Base-by-base conservation (phyloP, 2,329 filamentous ascomycete species). In the Sordariomycetes sp. region DNA sequence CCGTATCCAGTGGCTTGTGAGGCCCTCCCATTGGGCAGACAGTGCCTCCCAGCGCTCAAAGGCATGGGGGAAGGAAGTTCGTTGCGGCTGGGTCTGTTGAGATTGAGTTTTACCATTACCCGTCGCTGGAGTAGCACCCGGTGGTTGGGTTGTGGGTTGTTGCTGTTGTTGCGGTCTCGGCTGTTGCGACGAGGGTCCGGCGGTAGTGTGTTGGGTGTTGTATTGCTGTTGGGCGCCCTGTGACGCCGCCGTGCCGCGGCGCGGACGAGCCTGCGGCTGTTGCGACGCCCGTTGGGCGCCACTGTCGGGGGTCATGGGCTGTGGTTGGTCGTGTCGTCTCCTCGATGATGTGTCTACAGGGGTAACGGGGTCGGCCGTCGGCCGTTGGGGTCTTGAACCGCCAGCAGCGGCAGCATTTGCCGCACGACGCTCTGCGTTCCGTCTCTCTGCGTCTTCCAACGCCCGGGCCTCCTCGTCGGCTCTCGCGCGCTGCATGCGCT, bases 1-100 rank as follows among this genome's bases (percentile, higher is more conserved):
- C 53, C 90, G 88, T 63, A 99, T 94, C 93, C 94, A 99, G 73
- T 96, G 97, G 60, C 90, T 93, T 0, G 94, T 97, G 60, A 99
- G 79, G 4, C 94, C 94, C 70, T 99, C 94, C 94, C 94, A 99
- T 65, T 97, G 93, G 6, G 94, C 95, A 0, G 94, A 99, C 2
- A 99, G 75, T 0, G 90, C 93, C 70, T 99, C 94, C 94, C 94
- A 99, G 60, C 94, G 83, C 71, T 99, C 93, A 67, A 99, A 99
- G 0, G 94, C 94, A 72, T 97, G 94, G 0, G 94, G 94, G 64
- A 99, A 97, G 0, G 87, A 86, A 53, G 88, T 89, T 59, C 85
- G 77, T 57, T 59, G 59, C 10, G 80, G 71, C 56, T 79, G 62
- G 11, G 80, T 70, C 57, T 79, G 62, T 59, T 53, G 66, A 63